Base-by-base conservation (phyloP, 2,329 filamentous ascomycete species). In the Myotisia sp. region DNA sequence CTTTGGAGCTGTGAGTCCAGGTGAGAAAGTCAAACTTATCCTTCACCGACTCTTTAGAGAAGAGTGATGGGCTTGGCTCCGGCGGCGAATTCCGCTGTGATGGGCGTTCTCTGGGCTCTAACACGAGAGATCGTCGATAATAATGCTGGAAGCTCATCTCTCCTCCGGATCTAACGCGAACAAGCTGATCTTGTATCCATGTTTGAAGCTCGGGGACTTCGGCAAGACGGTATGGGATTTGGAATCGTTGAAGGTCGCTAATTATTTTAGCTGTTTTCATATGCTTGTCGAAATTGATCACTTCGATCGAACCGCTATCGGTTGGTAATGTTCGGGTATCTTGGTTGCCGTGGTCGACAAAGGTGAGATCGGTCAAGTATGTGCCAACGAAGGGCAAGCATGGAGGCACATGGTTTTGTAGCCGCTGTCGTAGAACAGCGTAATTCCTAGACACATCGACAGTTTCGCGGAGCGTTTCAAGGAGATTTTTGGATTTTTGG, bases 201-300 rank as follows among this genome's bases (percentile, higher is more conserved):
- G 87, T 78, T 54, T 95, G 87, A 53, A 98, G 70, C 47, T 95
- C 87, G 0, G 81, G 74, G 3, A 95, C 66, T 50, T 90, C 79
- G 2, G 71, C 70, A 12, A 98, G 70, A 5, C 79, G 73, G 55
- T 95, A 95, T 0, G 86, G 84, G 13, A 93, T 82, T 58, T 98
- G 90, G 63, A 95, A 95, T 12, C 86, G 78, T 55, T 98, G 90
- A 5, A 98, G 71, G 48, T 95, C 87, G 42, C 83, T 82, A 48
- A 98, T 92, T 51, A 95, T 92, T 59, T 86, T 90, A 29, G 87
- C 86, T 2, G 86, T 95, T 46, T 85, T 83, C 48, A 76, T 80
- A 54, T 95, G 85, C 62, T 95, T 95, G 65, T 95, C 87, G 49
- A 94, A 95, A 60, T 98, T 98, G 67, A 98, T 84, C 20, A 95